Base-by-base conservation (phyloP, 495 filamentous ascomycete genomes). In the Neurospora sp. region DNA sequence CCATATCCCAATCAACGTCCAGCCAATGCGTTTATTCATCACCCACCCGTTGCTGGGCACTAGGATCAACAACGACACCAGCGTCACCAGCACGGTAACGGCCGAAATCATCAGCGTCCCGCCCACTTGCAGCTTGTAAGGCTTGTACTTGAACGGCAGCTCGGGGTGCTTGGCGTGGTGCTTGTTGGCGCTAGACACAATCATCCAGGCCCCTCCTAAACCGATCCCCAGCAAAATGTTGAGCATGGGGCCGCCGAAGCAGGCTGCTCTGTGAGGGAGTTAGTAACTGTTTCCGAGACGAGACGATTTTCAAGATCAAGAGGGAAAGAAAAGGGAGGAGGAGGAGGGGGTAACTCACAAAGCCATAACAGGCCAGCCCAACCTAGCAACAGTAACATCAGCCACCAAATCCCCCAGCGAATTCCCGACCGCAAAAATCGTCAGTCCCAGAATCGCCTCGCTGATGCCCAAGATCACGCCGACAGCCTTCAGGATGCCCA, bases 351-450 rank as follows among this genome's bases (percentile, higher is more conserved):
- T n/a, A 1, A 82, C 84, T 76, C 79, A 86, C 75, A 99, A 85
- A 9, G 96, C 96, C 96, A 99, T 99, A 53, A 98, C 94, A 0
- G 96, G 96, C 81, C 94, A 97, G 1, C 96, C 96, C 0, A 98
- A 87, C 16, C 92, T 85, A 11, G 96, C 96, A 42, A 99, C 92
- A 0, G 96, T 99, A 72, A 98, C 90, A 75, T 99, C 93, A 8
- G 96, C 94, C 5, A 99, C 94, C 1, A 99, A 85, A 77, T 99
- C 96, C 12, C 96, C 95, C 8, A 98, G 85, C 3, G 93, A 97
- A 78, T 98, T 99, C 14, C 96, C 96, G 16, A 98, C 94, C 1
- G 96, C 96, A 79, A 99, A 99, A 66, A 99, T 89, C 39, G 96
- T 99, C 46, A 99, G 87, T 1, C 96, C 96, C 4, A 99, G 85